A percentile compares a stretch with the other conserved stretches of the same genome.
Conservation (phyloP, 371 early-diverging fungal species). For the Dinochytrium kinnereticum region DNA sequence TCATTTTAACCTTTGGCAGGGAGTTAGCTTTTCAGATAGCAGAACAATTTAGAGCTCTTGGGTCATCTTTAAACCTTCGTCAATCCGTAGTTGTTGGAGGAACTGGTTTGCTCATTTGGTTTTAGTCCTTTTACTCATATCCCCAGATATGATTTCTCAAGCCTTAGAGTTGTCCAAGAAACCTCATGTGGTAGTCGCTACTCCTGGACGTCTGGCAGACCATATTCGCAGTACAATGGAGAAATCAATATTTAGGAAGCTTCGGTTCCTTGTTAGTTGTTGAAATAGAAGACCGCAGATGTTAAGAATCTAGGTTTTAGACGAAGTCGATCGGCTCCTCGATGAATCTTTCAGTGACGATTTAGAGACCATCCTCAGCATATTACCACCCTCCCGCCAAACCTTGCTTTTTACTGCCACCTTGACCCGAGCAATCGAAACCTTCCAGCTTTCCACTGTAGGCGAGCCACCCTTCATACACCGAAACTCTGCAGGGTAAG, state of each 20-base stretch:
- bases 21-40: conserved; percentile 98
- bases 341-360: conserved; percentile 85
- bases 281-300: too few species aligned
- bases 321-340: conserved; percentile 90
- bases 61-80: conserved; percentile 85
- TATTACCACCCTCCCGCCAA: conserved; percentile 82
- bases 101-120: conserved; percentile 54
- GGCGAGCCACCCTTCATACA: conserved; percentile 78
- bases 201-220: conserved; percentile 96
- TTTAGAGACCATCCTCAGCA: conserved; percentile 76
- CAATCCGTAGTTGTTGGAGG: conserved; percentile 96
- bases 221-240: conserved; percentile 81
- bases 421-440: conserved; percentile 85
- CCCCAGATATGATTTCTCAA: conserved; percentile 88
- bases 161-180: conserved; percentile 82
- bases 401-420: conserved; percentile 96
- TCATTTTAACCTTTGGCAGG: too few species aligned
- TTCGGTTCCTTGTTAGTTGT: conserved; percentile 50
- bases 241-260: conserved; percentile 63
- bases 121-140: conserved; percentile 1
- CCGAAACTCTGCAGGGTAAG: conserved; percentile 66
- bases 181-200: conserved; percentile 97
- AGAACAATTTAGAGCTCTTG: conserved; percentile 92
- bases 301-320: conserved; percentile 72
- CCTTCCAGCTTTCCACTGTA: conserved; percentile 48